Evolutionary conservation across 352 stramenopile species (phyloP).

Genomic region (Halophytophthora polymorphica): DNA sequence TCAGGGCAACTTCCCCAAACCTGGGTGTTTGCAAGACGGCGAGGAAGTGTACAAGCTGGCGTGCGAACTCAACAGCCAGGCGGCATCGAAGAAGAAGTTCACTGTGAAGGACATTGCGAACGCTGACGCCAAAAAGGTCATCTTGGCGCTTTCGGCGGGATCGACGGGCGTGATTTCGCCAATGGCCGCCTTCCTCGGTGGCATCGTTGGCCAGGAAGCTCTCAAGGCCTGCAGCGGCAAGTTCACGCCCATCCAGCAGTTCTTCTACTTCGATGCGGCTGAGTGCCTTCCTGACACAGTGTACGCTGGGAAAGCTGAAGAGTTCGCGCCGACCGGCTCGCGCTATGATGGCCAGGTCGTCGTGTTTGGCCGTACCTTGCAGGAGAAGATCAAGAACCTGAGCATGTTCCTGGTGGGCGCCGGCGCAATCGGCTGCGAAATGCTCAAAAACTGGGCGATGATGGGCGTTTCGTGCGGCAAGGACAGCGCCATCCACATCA

Average conservation of each 20-base stretch:
- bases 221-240: slow-evolving; percentile 99
- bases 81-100: slow-evolving; percentile 62
- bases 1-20: slow-evolving; percentile 74
- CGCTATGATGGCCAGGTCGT: slow-evolving; percentile 94
- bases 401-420: slow-evolving; percentile 98
- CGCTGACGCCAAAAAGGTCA: slow-evolving; percentile 68
- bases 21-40: slow-evolving; percentile 83
- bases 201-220: slow-evolving; percentile 97
- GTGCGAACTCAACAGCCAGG: slow-evolving; percentile 68
- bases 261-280: slow-evolving; percentile 98
- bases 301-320: slow-evolving; percentile 31
- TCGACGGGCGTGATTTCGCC: slow-evolving; percentile 91
- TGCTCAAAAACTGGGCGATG: slow-evolving; percentile 99
- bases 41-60: slow-evolving; percentile 86
- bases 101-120: slow-evolving; percentile 58
- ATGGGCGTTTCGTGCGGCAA: slow-evolving; percentile 95
- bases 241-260: slow-evolving; percentile 98
- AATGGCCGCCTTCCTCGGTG: slow-evolving; percentile 96
- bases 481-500: slow-evolving; percentile 92
- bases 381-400: slow-evolving; percentile 82
- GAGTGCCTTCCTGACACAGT: slow-evolving; percentile 93
- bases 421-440: slow-evolving; percentile 99
- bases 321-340: slow-evolving; percentile 64
- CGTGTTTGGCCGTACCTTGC: slow-evolving; percentile 83
- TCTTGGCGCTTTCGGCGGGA: slow-evolving; percentile 82